Evolutionary conservation across 306 rosid species (phyloP).

Genomic region (Dryas octopetala): DNA sequence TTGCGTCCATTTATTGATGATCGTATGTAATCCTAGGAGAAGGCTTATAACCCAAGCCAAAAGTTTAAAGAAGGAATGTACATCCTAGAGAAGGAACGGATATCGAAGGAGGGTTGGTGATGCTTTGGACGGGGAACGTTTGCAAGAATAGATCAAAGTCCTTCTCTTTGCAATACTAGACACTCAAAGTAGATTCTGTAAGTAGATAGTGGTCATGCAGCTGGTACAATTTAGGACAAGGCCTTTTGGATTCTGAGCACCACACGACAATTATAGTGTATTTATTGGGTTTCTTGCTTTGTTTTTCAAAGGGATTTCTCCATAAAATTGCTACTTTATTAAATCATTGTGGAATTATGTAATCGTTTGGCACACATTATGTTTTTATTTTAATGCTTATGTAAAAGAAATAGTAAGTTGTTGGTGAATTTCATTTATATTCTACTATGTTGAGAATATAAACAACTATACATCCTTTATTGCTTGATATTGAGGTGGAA

Average conservation of each 20-base stretch:
- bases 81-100: constrained; percentile 41
- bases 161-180: constrained; percentile 17
- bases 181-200: not conserved
- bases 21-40: constrained; percentile 23
- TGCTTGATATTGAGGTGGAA: too few relatives aligned
- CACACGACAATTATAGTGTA: not conserved
- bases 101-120: constrained; percentile 33
- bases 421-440: too few relatives aligned
- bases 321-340: not conserved
- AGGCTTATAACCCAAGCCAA: constrained; percentile 36
- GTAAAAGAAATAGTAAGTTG: too few relatives aligned
- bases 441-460: too few relatives aligned
- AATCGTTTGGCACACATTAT: not conserved
- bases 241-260: constrained; percentile 5
- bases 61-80: constrained; percentile 41
- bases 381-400: not conserved
- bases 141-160: not conserved
- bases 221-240: not conserved
- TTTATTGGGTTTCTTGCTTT: not conserved
- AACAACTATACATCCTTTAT: too few relatives aligned
- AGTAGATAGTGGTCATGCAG: not conserved
- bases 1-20: not conserved
- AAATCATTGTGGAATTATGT: constrained; percentile 1
- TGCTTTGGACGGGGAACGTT: not conserved
- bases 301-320: not conserved